These are phyloP conservation scores for Pachyrhizus erosus DNA, from an alignment of 306 rosid species.

Conservation along the genomic window DNA sequence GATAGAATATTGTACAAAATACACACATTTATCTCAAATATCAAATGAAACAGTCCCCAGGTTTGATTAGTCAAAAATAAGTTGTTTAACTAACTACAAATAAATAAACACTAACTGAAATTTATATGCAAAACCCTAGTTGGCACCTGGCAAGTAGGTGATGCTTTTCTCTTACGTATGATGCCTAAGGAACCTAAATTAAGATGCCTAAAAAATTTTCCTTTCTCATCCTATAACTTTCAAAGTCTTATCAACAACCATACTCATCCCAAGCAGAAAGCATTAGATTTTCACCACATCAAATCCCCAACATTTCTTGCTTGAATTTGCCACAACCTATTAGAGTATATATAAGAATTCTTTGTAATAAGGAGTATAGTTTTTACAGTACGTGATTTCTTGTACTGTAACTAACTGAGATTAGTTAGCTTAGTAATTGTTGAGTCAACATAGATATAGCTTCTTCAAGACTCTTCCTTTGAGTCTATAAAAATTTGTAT, in stretches of 20 bases:
- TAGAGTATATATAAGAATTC: too few relatives aligned
- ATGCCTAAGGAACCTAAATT: background rate
- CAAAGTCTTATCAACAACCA: background rate
- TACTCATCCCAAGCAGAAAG: background rate
- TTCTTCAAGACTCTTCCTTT: too few relatives aligned
- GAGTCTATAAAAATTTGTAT: too few relatives aligned
- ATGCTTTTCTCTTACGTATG: background rate
- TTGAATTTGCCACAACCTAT: constrained; percentile 4
- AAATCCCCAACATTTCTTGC: constrained; percentile 11
- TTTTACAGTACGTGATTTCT: too few relatives aligned
- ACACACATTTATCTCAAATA: background rate
- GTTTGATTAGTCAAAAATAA: background rate
- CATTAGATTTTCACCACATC: constrained; percentile 14
- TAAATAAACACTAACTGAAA: background rate
- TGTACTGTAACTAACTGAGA: too few relatives aligned
- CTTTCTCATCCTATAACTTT: background rate
- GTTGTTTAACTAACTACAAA: background rate
- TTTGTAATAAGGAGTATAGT: too few relatives aligned
- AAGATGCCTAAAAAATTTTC: background rate
- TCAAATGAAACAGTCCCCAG: background rate
- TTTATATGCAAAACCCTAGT: background rate
- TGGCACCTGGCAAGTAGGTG: background rate
- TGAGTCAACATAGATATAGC: too few relatives aligned
- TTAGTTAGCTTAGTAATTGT: too few relatives aligned
- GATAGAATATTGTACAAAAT: background rate